Evolutionary conservation across 495 filamentous ascomycete genomes (phyloP).

Genomic region (Cladorrhinum samala): DNA sequence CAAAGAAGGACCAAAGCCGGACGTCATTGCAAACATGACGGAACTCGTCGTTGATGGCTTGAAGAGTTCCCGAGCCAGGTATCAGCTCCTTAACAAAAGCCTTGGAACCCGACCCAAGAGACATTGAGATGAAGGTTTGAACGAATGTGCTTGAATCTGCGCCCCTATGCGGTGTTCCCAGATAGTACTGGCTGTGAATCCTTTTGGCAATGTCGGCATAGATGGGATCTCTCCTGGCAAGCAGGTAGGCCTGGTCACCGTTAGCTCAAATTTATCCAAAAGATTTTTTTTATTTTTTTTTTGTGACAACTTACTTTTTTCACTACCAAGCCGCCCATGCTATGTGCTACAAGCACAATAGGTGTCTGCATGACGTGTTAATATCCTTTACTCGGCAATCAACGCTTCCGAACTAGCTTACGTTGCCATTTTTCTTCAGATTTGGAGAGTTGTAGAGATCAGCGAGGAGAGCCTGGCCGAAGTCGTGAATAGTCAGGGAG

Average conservation of each 20-base stretch:
- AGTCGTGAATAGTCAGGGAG: conserved; percentile 22
- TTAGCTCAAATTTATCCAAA: conserved; percentile 4
- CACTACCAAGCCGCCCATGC: conserved; percentile 29
- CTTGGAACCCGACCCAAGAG: conserved; percentile 7
- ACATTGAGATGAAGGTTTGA: background rate
- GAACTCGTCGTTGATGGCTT: conserved; percentile 44
- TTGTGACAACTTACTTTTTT: conserved; percentile 21
- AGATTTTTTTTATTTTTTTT: too few relatives aligned
- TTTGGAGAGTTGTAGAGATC: conserved; percentile 16
- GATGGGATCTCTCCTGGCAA: conserved; percentile 15
- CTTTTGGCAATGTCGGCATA: conserved; percentile 11
- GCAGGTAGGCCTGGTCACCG: conserved; percentile 14
- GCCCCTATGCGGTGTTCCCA: conserved; percentile 26
- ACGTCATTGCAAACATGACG: conserved; percentile 28
- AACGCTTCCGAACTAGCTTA: background rate
- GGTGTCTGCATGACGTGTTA: conserved; percentile 4
- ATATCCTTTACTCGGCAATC: background rate
- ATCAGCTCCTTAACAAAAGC: conserved; percentile 37
- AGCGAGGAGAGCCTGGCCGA: conserved; percentile 20
- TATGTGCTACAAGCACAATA: conserved; percentile 25
- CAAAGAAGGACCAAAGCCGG: conserved; percentile 41
- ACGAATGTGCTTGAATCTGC: conserved; percentile 10
- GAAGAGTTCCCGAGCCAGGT: conserved; percentile 20
- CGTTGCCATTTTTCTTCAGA: conserved; percentile 5
- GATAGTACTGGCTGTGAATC: conserved; percentile 19